phyloP scores from a whole-genome alignment of 2,329 filamentous ascomycete genomes.

The Blastomyces emzantsi region DNA sequence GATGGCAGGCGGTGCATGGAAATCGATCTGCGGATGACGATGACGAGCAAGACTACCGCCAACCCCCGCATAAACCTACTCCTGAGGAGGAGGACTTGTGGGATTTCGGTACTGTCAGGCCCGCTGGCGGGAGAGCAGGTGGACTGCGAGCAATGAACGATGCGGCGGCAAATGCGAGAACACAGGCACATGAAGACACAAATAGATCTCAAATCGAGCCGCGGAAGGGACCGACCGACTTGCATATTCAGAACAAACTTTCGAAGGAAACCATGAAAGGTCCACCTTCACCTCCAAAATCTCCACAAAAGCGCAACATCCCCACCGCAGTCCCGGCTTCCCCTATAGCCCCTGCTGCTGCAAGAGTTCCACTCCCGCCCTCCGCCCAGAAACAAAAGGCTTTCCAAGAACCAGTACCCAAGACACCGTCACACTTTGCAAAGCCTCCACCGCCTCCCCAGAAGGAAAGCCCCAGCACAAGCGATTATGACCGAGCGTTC shows the following conservation, averaged over 20 bases:
- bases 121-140: slow-evolving; percentile 57
- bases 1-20: slow-evolving; percentile 77
- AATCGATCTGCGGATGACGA: slow-evolving; percentile 58
- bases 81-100: slow-evolving; percentile 76
- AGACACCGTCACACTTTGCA: slow-evolving; percentile 40
- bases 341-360: slow-evolving; percentile 49
- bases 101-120: slow-evolving; percentile 94
- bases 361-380: slow-evolving; percentile 52
- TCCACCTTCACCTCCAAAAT: slow-evolving; percentile 4
- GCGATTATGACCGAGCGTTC: slow-evolving; percentile 35
- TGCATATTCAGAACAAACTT: background rate
- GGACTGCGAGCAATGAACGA: slow-evolving; percentile 69
- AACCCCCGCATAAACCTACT: slow-evolving; percentile 33
- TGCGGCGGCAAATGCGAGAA: slow-evolving; percentile 67
- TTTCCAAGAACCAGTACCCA: slow-evolving; percentile 40
- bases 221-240: background rate
- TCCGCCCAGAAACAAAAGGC: slow-evolving; percentile 48
- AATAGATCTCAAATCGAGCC: slow-evolving; percentile 19
- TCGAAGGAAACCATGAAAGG: slow-evolving; percentile 6
- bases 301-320: slow-evolving; percentile 43
- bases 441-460: slow-evolving; percentile 29
- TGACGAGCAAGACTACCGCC: slow-evolving; percentile 37
- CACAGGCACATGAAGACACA: slow-evolving; percentile 45
- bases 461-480: slow-evolving; percentile 31
- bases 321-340: slow-evolving; percentile 22